Evolutionary conservation across 345 rosid genomes (phyloP).

Genomic region (Citrus sp.): DNA sequence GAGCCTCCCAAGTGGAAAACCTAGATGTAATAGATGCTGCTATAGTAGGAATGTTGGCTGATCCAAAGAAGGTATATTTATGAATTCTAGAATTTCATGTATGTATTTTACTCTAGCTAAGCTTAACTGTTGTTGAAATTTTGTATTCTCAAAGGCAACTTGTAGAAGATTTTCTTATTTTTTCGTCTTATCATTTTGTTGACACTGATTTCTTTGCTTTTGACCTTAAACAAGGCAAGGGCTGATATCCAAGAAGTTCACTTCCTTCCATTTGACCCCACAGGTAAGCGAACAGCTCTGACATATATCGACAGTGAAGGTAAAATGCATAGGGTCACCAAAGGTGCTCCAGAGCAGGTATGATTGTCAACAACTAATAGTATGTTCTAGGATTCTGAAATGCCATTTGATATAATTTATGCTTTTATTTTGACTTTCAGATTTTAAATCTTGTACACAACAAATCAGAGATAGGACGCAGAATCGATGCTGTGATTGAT

Average conservation of each 20-base stretch:
- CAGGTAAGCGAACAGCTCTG: constrained; percentile 60
- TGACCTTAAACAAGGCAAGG: constrained; percentile 34
- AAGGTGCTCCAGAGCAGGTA: constrained; percentile 75
- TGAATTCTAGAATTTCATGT: no score
- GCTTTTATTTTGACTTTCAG: constrained; percentile 21
- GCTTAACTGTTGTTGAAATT: no score
- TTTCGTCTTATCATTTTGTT: background rate
- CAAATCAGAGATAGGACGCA: constrained; percentile 42
- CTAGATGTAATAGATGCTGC: constrained; percentile 67
- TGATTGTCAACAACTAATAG: background rate
- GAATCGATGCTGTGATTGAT: constrained; percentile 50
- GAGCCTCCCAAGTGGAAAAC: constrained; percentile 59
- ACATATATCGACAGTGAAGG: constrained; percentile 49
- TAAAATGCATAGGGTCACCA: constrained; percentile 59
- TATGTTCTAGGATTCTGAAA: background rate
- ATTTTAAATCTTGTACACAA: constrained; percentile 45
- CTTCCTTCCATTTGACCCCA: constrained; percentile 63
- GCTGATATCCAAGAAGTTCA: constrained; percentile 59
- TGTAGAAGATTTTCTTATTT: no score
- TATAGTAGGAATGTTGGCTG: constrained; percentile 60
- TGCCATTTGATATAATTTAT: constrained; percentile 7
- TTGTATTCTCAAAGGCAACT: background rate
- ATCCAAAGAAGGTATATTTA: constrained; percentile 51
- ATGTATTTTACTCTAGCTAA: background rate
- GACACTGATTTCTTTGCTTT: constrained; percentile 4